Percentiles rank a stretch among this genome's conserved stretches.
Conservation (phyloP, 352 stramenopile genomes). For the Elongisporangium senticosum region DNA sequence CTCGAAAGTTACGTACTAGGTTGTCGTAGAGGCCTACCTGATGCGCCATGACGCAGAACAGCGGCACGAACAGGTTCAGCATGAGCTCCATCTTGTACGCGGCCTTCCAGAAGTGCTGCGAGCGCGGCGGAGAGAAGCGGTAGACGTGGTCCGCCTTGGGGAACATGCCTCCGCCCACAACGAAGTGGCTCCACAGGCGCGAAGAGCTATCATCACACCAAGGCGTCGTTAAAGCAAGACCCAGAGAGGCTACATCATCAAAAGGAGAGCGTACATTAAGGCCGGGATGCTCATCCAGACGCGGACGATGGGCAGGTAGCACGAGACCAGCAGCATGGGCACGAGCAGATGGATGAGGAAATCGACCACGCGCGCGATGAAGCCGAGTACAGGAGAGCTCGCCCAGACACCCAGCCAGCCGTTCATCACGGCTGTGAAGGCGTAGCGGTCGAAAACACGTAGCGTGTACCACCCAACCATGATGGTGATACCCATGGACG, state of each 20-base stretch:
- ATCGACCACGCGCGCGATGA: slow-evolving; percentile 55
- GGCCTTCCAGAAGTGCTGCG: slow-evolving; percentile 73
- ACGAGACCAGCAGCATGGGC: slow-evolving; percentile 70
- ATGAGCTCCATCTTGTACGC: slow-evolving; percentile 80
- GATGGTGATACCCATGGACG: slow-evolving; percentile 77
- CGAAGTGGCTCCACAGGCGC: slow-evolving; percentile 68
- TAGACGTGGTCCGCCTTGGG: slow-evolving; percentile 77
- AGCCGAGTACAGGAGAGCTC: slow-evolving; percentile 49
- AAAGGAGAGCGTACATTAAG: slow-evolving; percentile 39
- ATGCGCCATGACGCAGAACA: slow-evolving; percentile 76
- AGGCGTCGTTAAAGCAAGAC: too few relatives aligned
- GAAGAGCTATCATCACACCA: slow-evolving; percentile 36
- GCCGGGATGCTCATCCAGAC: slow-evolving; percentile 80
- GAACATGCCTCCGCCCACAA: slow-evolving; percentile 62
- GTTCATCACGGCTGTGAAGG: slow-evolving; percentile 67
- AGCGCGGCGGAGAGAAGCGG: slow-evolving; percentile 61
- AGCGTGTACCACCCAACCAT: slow-evolving; percentile 85
- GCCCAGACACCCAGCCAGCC: slow-evolving; percentile 77
- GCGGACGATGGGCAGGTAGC: slow-evolving; percentile 64
- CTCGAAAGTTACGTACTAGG: too few relatives aligned
- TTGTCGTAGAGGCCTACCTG: slow-evolving; percentile 36
- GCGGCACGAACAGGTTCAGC: slow-evolving; percentile 64
- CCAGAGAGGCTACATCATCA: neutral
- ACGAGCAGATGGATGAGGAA: slow-evolving; percentile 61
- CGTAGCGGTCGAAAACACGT: slow-evolving; percentile 71